Evolutionary conservation across 495 filamentous ascomycete genomes (phyloP).

Genomic region (Penicillium lagena): DNA sequence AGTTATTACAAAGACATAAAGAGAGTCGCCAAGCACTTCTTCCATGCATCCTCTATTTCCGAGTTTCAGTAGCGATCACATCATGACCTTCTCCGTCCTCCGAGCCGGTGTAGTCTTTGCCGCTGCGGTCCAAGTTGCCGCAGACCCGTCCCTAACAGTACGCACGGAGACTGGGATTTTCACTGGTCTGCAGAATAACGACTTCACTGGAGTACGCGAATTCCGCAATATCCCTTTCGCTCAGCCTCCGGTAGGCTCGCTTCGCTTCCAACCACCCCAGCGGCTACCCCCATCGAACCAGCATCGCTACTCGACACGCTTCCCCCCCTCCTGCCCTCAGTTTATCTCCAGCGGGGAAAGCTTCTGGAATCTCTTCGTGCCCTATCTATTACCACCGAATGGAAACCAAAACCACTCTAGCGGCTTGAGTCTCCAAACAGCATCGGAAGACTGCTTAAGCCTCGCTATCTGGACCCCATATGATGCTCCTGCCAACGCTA

Average conservation of each 20-base stretch:
- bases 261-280: constrained; percentile 4
- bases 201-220: constrained; percentile 2
- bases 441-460: constrained; percentile 43
- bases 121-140: neutral
- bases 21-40: no score
- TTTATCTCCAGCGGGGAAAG: neutral
- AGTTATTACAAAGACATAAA: no score
- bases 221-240: constrained; percentile 4
- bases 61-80: no score
- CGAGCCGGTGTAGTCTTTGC: no score
- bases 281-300: neutral
- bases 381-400: constrained; percentile 1
- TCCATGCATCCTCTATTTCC: no score
- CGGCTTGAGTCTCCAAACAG: neutral
- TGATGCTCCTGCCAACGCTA: neutral
- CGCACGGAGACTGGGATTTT: constrained; percentile 2
- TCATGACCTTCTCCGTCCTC: no score
- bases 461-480: constrained; percentile 41
- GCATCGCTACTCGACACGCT: constrained; percentile 1
- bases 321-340: constrained; percentile 3
- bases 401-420: constrained; percentile 1
- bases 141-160: constrained; percentile 2
- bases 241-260: neutral
- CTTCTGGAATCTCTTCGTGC: constrained; percentile 1
- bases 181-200: neutral